Evolutionary conservation across 176 grass and related monocot genomes (phyloP).

Genomic region (Paspalum notatum): DNA sequence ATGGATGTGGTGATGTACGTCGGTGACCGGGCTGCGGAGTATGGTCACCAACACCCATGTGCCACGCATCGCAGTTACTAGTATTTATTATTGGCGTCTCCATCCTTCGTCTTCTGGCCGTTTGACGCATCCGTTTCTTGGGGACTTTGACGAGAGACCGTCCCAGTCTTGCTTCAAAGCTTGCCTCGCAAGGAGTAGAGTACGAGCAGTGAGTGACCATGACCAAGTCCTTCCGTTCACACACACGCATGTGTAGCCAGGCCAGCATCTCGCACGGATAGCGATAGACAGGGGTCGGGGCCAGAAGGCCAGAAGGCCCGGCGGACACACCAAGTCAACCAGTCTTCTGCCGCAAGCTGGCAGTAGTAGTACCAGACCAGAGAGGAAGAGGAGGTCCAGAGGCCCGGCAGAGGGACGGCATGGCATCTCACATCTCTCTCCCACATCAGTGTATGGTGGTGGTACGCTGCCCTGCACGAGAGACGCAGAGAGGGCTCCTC

Average conservation of each 20-base stretch:
- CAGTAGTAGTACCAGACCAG: not conserved
- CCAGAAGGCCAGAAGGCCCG: too few relatives aligned
- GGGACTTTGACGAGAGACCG: too few relatives aligned
- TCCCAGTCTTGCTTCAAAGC: not conserved
- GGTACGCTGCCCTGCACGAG: slow-evolving; percentile 31
- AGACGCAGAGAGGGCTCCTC: too few relatives aligned
- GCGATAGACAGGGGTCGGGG: too few relatives aligned
- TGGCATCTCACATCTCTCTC: not conserved
- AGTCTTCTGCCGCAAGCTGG: not conserved
- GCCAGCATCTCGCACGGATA: too few relatives aligned
- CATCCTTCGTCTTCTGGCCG: not conserved
- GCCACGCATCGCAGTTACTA: not conserved
- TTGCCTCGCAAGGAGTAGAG: not conserved
- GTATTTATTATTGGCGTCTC: not conserved
- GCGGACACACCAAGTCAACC: not conserved
- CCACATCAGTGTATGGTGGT: not conserved
- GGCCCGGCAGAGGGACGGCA: not conserved
- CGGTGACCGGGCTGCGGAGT: not conserved
- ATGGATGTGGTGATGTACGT: not conserved
- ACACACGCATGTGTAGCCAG: too few relatives aligned
- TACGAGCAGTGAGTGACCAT: not conserved
- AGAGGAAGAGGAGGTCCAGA: not conserved
- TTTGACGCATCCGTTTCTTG: not conserved
- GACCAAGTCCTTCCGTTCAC: too few relatives aligned
- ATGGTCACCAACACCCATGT: not conserved